Evolutionary conservation across 1,284 basidiomycete genomes (phyloP), one percentile per base, ranked within the genome.

Genomic region (Amylostereum areolatum): DNA sequence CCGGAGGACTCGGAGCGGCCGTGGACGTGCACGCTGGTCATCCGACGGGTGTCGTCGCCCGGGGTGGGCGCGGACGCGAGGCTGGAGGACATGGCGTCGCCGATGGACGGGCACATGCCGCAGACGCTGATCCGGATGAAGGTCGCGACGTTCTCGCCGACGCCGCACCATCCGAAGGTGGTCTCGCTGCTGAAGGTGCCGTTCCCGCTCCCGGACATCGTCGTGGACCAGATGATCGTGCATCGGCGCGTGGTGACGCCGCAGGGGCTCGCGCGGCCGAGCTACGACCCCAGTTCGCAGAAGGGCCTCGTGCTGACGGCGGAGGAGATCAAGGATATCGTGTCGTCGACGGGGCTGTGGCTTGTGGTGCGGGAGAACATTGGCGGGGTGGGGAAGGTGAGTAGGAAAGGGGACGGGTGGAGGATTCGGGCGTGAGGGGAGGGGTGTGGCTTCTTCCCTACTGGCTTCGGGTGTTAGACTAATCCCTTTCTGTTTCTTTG

Each of bases 1-100:
- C 91, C 93, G 0, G 95, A 98, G 65, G 95, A 98, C 65, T 91
- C 87, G 42, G 95, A 97, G 67, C 93, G 91, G 29, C 91, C 94
- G 0, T 99, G 95, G 95, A 81, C 84, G 39, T 98, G 95, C 63
- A 81, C 78, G 25, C 70, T 90, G 55, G 76, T 82, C 55, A 68
- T 85, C 32, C 73, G 65, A 12, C 58, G 63, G 30, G 56, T 62
- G 27, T 34, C 31, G n/a, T 33, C 32, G 41, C 24, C 11, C 31
- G 34, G 37, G 29, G 32, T 10, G 53, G 48, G 46, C 52, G 55
- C 25, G 12, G n/a, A n/a, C n/a, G n/a, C n/a, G n/a, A n/a, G n/a
- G n/a, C n/a, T n/a, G n/a, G n/a, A n/a, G n/a, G n/a, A n/a, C n/a
- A n/a, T n/a, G n/a, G n/a, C n/a, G n/a, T n/a, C n/a, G n/a, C 47